Evolutionary conservation across 2,329 filamentous ascomycete species (phyloP), one percentile per base, ranked within the genome.

Genomic region (Nemania sp.): DNA sequence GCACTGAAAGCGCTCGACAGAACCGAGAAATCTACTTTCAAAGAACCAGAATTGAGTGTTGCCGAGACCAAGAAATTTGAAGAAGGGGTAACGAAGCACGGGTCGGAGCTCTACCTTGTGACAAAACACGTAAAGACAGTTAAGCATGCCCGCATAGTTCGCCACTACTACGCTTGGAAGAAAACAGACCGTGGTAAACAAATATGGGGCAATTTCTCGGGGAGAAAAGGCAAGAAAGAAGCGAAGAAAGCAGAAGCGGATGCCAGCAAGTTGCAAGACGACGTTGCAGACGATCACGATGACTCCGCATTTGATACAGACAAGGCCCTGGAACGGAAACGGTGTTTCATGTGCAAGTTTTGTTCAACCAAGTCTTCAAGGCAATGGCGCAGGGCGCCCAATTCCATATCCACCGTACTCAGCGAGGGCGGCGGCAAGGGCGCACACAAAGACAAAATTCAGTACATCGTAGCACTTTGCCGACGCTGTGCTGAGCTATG

Each of bases 81-180:
- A 67, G 92, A 97, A 68, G 94, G 84, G 34, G 90, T 99, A 9
- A 77, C 83, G 41, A 96, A 94, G 68, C 96, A 88, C 67, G 94
- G 94, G 19, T 97, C 93, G 0, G 94, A 99, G 72, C 84, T 96
- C 64, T 83, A 90, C 61, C 81, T 82, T 41, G 88, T 97, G 55
- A 91, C 86, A 61, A 86, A 89, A 62, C 89, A 96, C 70, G 90
- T 97, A 65, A 92, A 91, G 71, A 90, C 87, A 0, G 84, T 94
- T 62, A 84, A 83, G 34, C 86, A 91, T 57, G 86, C 87, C 45
- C 84, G 90, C 54, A 88, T 97, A 57, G 91, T 96, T 22, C 89
- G 94, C 3, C 95, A 89, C 68, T 99, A 97, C 73, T 99, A 99
- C 70, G 90, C 90, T 61, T 99, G 94, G 94, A 99, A 99, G 75